A percentile compares a stretch with the other conserved stretches of the same genome.
Evolutionary conservation across 345 rosid genomes (phyloP).

Genomic region (Eucalyptus fibrosa): DNA sequence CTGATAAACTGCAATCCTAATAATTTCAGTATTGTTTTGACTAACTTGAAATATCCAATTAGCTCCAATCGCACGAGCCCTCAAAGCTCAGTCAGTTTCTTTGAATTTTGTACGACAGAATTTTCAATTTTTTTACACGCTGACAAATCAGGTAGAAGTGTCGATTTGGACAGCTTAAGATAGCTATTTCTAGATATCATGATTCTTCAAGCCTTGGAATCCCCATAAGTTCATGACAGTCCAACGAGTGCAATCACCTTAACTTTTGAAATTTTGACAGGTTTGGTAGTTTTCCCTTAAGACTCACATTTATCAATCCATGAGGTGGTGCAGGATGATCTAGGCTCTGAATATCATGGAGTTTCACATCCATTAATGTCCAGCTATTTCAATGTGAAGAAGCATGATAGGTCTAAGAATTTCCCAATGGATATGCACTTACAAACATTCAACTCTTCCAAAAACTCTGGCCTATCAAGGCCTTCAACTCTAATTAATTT

Average conservation of each 20-base stretch:
- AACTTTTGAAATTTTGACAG: neutral
- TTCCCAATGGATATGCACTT: neutral
- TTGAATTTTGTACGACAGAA: neutral
- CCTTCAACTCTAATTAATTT: too few relatives aligned
- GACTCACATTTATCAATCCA: neutral
- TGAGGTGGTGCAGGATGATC: neutral
- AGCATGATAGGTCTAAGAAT: neutral
- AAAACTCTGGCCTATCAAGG: accelerated
- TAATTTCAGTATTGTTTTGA: too few relatives aligned
- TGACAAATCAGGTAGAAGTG: neutral
- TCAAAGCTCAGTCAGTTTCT: neutral
- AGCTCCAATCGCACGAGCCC: neutral
- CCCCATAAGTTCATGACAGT: neutral
- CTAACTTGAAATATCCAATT: neutral
- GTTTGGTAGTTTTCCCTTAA: neutral
- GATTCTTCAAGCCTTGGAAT: neutral
- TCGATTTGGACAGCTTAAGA: neutral
- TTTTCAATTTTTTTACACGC: neutral
- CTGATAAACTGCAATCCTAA: neutral
- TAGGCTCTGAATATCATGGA: neutral
- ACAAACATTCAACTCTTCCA: neutral
- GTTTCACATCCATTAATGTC: neutral
- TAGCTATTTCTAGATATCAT: too few relatives aligned
- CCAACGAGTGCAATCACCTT: neutral
- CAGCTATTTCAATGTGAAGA: neutral